phyloP scores from a whole-genome alignment of 202 grass and related monocot genomes.

The Cymbopogon flexuosus region DNA sequence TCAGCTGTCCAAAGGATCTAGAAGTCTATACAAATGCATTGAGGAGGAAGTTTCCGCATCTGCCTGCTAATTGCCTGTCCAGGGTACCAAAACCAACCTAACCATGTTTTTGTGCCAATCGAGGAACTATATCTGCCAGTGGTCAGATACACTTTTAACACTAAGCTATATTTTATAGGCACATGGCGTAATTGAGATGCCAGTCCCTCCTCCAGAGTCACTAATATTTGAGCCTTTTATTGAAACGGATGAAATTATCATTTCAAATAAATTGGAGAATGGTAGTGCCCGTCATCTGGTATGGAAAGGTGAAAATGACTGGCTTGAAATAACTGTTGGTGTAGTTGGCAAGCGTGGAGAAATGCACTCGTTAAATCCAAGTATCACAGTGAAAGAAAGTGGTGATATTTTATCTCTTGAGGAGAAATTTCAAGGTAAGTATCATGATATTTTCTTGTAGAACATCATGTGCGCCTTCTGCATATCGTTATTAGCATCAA shows the following conservation, averaged over 20 bases:
- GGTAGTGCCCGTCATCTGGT: conserved; percentile 44
- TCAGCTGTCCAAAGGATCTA: conserved; percentile 62
- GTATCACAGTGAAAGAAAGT: conserved; percentile 92
- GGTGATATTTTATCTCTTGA: conserved; percentile 95
- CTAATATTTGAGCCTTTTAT: conserved; percentile 91
- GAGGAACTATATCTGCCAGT: not conserved
- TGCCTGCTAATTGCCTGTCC: conserved; percentile 85
- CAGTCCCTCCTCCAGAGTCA: conserved; percentile 59
- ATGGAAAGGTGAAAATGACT: conserved; percentile 71
- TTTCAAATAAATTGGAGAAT: conserved; percentile 56
- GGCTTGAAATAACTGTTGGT: conserved; percentile 88
- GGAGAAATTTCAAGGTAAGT: conserved; percentile 94
- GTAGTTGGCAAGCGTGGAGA: conserved; percentile 69
- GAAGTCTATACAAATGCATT: conserved; percentile 68
- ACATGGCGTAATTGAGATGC: conserved; percentile 97
- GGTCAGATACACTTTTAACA: conserved; percentile 14
- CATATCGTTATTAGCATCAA: not conserved
- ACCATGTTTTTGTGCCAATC: not conserved
- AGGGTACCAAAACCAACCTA: conserved; percentile 45
- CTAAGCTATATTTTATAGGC: conserved; percentile 43
- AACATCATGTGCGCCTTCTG: not conserved
- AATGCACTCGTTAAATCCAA: conserved; percentile 84
- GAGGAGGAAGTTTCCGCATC: conserved; percentile 43
- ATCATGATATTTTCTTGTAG: not conserved
- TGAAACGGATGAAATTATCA: conserved; percentile 83